Evolutionary conservation across 306 rosid species (phyloP).

Genomic region (Crotalaria pallida): DNA sequence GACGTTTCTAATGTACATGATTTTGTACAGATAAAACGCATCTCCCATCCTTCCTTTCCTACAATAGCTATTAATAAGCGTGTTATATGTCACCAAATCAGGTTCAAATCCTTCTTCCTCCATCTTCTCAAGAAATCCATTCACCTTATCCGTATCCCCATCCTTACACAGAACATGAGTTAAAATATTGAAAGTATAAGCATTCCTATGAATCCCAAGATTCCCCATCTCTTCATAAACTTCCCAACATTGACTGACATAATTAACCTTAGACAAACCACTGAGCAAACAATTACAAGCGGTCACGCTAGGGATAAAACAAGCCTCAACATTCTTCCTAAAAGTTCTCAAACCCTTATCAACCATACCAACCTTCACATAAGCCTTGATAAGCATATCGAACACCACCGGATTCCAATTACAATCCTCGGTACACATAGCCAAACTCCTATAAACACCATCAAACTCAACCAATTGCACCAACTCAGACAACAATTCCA

Average conservation of each 20-base stretch:
- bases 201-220: constrained; percentile 74
- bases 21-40: constrained; percentile 70
- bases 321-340: constrained; percentile 42
- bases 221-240: constrained; percentile 84
- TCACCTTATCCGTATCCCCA: constrained; percentile 63
- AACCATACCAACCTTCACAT: constrained; percentile 60
- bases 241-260: constrained; percentile 61
- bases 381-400: constrained; percentile 83
- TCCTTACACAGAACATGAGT: constrained; percentile 56
- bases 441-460: constrained; percentile 40
- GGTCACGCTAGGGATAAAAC: constrained; percentile 63
- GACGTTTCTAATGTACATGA: constrained; percentile 76
- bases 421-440: constrained; percentile 53
- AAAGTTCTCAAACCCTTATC: constrained; percentile 57
- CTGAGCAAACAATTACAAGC: constrained; percentile 40
- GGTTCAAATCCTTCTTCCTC: constrained; percentile 95
- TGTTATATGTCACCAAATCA: constrained; percentile 72
- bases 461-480: constrained; percentile 17
- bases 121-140: constrained; percentile 74
- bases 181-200: constrained; percentile 67
- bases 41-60: constrained; percentile 64
- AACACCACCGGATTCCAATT: constrained; percentile 74
- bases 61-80: constrained; percentile 70
- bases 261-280: constrained; percentile 52
- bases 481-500: constrained; percentile 60